Evolutionary conservation across 2,329 filamentous ascomycete genomes (phyloP), one percentile per base, ranked within the genome.

Genomic region (Leptographium procerum): DNA sequence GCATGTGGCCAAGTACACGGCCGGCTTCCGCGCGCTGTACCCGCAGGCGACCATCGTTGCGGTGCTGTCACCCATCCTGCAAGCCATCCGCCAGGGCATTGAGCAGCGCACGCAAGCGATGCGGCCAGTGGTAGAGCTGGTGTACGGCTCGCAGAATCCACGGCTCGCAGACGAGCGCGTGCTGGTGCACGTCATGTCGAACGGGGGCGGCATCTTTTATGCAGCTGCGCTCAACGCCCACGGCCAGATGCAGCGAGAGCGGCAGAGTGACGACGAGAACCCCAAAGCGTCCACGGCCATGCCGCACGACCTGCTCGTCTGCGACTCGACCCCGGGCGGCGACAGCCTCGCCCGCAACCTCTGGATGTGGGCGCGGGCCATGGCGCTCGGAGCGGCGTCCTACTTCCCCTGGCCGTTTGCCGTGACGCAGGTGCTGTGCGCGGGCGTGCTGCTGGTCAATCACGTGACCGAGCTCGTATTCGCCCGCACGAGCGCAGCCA

Each of bases 301-400:
- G 22, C 55, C 55, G 7, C 55, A 57, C 29, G 5, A 9, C 8
- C 45, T 52, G 31, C 31, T 57, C 28, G 26, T 13, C 22, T 24
- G 50, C n/a, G 55, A 57, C 55, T 57, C 55, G 47, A 40, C 55
- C 13, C 55, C 55, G 31, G 47, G 55, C 47, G 47, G 55, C 16
- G 55, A 51, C 16, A 19, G 6, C 14, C 13, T 52, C 19, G 28
- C 13, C 4, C 3, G 24, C 31, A 57, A 57, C 33, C n/a, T 57
- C 9, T 24, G 47, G 26, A 16, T 31, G 22, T 57, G 55, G 55
- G 50, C 55, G 33, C 47, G 24, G 3, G 55, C 55, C 24, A 24
- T 57, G 47, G 47, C 55, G 14, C 6, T 57, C 2, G 47, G 55
- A 24, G 47, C 19, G 2, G 47, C 47, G 5, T 19, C 11, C 13